These are phyloP conservation scores for Ceratocystis cubensis DNA, from an alignment of 2,329 filamentous ascomycete genomes.

Conservation along the genomic window DNA sequence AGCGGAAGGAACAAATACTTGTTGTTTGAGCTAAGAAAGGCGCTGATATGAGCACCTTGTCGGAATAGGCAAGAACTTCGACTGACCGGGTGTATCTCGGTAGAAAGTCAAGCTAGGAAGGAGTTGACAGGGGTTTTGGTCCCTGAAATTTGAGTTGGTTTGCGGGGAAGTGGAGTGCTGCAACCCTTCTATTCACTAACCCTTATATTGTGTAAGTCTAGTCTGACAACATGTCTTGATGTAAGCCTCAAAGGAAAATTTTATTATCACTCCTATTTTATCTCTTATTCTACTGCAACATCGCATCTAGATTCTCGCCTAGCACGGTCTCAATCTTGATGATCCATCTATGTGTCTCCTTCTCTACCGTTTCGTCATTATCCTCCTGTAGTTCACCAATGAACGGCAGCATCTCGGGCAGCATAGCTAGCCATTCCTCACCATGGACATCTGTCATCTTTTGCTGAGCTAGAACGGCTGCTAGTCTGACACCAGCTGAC, in stretches of 20 bases:
- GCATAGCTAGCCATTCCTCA: conserved; percentile 82
- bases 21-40: background rate
- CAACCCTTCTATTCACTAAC: background rate
- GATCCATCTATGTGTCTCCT: conserved; percentile 83
- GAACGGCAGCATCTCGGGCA: conserved; percentile 92
- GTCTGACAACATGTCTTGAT: too few relatives aligned
- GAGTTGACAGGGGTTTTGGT: background rate
- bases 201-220: too few relatives aligned
- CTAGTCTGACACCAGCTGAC: conserved; percentile 58
- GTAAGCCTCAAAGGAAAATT: background rate
- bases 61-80: background rate
- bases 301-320: conserved; percentile 80
- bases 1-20: background rate
- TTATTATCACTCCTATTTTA: background rate
- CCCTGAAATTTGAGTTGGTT: background rate
- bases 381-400: conserved; percentile 95
- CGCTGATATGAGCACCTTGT: background rate
- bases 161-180: background rate
- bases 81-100: background rate
- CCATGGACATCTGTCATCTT: conserved; percentile 66
- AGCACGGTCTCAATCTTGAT: conserved; percentile 76
- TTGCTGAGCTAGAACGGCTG: conserved; percentile 71
- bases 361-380: conserved; percentile 85
- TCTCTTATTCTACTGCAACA: conserved; percentile 57
- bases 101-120: background rate